Evolutionary conservation across 441 rosid genomes (phyloP), one percentile per base, ranked within the genome.

Genomic region (Euphorbia schlechtendalii): DNA sequence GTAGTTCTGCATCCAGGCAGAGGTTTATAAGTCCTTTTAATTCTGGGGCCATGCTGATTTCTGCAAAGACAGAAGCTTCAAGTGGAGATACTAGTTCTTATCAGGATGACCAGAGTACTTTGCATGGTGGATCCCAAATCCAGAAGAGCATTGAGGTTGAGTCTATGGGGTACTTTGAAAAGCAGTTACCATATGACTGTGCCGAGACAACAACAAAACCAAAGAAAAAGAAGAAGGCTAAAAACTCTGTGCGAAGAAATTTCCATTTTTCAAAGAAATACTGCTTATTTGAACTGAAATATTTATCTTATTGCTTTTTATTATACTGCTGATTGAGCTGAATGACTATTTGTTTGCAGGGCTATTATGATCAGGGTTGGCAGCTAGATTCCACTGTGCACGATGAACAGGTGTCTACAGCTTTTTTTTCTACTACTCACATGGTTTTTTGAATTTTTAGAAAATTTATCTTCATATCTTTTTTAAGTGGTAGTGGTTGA

Each of bases 31-130:
- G 83, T 81, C 88, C 96, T 67, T 84, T 84, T 71, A 69, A 79
- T 77, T 74, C 79, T 78, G 89, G 87, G 69, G 76, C 75, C 56
- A 63, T 82, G 62, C 89, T 65, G 73, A 78, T 73, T 68, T 80
- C 90, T 8, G 69, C 76, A 6, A 92, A 80, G 81, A 85, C 94
- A 34, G 98, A 92, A 77, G 96, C 88, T 56, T 96, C 99, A 64
- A 96, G 99, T 81, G 99, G 93, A 69, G 99, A 96, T 77, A 87
- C 98, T 60, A 86, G 71, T 83, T 96, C 96, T 73, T 87, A 83
- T 81, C 99, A 92, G 85, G 98, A 96, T 77, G 98, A 92, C 67
- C 88, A 82, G 81, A 86, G 92, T 82, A 82, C 90, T 58, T 69
- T 89, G 87, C 84, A 81, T 76, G 93, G 96, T 71, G 96, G 86